Evolutionary conservation across 2,329 filamentous ascomycete genomes (phyloP), one percentile per base, ranked within the genome.

Genomic region (Colletotrichum coccodes): DNA sequence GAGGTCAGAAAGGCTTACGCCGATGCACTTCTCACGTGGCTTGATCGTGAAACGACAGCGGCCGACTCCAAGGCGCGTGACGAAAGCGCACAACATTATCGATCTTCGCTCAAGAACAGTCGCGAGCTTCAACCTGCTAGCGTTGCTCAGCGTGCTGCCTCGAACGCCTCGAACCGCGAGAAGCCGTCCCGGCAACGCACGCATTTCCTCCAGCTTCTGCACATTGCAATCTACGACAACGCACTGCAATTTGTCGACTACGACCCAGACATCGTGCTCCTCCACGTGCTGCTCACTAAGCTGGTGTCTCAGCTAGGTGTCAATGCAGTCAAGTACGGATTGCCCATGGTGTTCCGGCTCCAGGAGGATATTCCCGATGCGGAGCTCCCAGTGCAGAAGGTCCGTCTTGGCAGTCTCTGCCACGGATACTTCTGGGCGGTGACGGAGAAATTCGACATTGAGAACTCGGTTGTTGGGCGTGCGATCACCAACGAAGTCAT

Each of bases 371-470:
- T 96, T 36, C 86, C 89, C 63, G 87, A 88, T 8, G 84, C 90
- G 3, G 89, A 91, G 53, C 87, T 87, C 28, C 89, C 92, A 0
- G 79, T 89, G 47, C 87, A 91, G 34, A 96, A 95, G 76, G 88
- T 97, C 44, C 91, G 93, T 49, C 84, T 97, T 49, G 94, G 93
- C 34, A 94, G 92, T 76, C 83, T 98, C 64, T 93, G 95, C 58
- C 93, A 97, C 75, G 95, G 94, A 9, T 98, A 98, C 79, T 90
- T 98, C 67, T 95, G 93, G 91, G 88, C 89, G 0, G 77, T 98
- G 70, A 90, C 88, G 5, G 91, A 95, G 67, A 91, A 89, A 63
- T 95, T 97, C 71, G 88, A 93, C 52, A 91, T 97, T 70, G 91
- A 95, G 61, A 85, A 85, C 7, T 90, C 92, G 0, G 83, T 86